A percentile compares a stretch with the other conserved stretches of the same genome.
These are phyloP conservation scores for Metarhizium humberi DNA, from an alignment of 2,329 filamentous ascomycete genomes.

Conservation along the genomic window DNA sequence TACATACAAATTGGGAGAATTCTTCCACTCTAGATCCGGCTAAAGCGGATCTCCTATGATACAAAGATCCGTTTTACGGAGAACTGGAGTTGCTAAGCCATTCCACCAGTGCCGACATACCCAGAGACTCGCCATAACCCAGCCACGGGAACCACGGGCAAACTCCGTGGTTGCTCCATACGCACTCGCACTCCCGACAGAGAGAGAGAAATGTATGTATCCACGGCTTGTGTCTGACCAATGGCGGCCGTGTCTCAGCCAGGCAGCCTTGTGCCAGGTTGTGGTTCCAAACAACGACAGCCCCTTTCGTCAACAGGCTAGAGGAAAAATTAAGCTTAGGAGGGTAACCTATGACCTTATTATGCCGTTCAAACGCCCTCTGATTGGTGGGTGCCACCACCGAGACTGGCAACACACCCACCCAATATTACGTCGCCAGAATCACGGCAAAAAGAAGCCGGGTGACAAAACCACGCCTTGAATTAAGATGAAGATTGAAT, in stretches of 20 bases:
- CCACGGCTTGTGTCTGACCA: not conserved
- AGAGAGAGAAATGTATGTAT: not conserved
- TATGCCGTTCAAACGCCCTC: not conserved
- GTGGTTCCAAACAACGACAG: not conserved
- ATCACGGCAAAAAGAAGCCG: not conserved
- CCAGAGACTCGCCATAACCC: not conserved
- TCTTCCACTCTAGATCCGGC: not conserved
- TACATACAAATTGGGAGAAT: not conserved
- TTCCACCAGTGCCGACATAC: not conserved
- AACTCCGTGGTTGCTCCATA: not conserved
- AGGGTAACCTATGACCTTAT: slow-evolving; percentile 5
- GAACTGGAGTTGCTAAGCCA: not conserved
- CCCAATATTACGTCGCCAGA: not conserved
- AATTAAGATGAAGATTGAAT: not conserved
- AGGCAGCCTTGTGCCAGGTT: not conserved
- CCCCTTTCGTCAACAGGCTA: slow-evolving; percentile 6
- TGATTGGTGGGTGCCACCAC: not conserved
- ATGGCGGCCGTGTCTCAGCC: not conserved
- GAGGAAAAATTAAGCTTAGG: slow-evolving; percentile 11
- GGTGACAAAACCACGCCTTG: not conserved
- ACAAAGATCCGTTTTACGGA: not conserved
- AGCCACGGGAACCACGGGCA: not conserved
- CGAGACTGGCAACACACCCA: not conserved
- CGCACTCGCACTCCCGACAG: not conserved
- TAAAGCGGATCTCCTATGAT: slow-evolving; percentile 2